phyloP scores from a whole-genome alignment of 2,329 filamentous ascomycete species.

The Byssothecium circinans region DNA sequence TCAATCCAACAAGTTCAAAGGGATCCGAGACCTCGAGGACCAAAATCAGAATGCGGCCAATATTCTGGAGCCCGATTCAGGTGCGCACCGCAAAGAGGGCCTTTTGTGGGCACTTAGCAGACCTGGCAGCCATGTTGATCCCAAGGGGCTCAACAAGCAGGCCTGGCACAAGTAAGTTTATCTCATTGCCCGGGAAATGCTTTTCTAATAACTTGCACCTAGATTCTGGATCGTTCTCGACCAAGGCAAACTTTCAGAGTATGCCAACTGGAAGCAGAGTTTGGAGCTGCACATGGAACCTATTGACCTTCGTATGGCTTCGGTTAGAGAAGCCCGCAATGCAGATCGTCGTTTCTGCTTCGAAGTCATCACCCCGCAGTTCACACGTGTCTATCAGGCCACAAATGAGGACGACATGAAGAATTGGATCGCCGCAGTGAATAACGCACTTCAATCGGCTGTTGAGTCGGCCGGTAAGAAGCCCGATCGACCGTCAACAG shows the following conservation, averaged over 20 bases:
- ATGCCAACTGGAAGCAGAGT: slow-evolving; percentile 98
- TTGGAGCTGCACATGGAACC: slow-evolving; percentile 97
- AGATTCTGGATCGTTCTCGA: slow-evolving; percentile 99
- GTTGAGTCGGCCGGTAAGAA: slow-evolving; percentile 73
- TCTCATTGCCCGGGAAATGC: background rate
- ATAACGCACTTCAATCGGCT: slow-evolving; percentile 94
- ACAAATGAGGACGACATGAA: slow-evolving; percentile 98
- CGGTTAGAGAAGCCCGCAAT: slow-evolving; percentile 91
- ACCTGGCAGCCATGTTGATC: slow-evolving; percentile 91
- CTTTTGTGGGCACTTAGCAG: slow-evolving; percentile 91
- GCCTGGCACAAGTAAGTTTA: slow-evolving; percentile 95
- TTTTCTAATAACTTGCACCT: slow-evolving; percentile 28
- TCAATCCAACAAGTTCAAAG: slow-evolving; percentile 71
- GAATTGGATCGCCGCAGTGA: slow-evolving; percentile 93
- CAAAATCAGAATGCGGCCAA: slow-evolving; percentile 56
- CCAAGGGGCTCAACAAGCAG: slow-evolving; percentile 92
- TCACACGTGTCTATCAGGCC: slow-evolving; percentile 94
- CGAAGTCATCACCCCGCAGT: slow-evolving; percentile 95
- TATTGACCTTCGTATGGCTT: slow-evolving; percentile 95
- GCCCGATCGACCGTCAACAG: slow-evolving; percentile 50
- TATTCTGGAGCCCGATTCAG: slow-evolving; percentile 54
- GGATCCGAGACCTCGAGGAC: slow-evolving; percentile 89
- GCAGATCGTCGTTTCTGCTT: slow-evolving; percentile 96
- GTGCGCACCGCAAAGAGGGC: slow-evolving; percentile 84
- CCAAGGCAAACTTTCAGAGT: slow-evolving; percentile 94